phyloP scores from a whole-genome alignment of 2,329 filamentous ascomycete genomes.

The Teratosphaeria viscida region DNA sequence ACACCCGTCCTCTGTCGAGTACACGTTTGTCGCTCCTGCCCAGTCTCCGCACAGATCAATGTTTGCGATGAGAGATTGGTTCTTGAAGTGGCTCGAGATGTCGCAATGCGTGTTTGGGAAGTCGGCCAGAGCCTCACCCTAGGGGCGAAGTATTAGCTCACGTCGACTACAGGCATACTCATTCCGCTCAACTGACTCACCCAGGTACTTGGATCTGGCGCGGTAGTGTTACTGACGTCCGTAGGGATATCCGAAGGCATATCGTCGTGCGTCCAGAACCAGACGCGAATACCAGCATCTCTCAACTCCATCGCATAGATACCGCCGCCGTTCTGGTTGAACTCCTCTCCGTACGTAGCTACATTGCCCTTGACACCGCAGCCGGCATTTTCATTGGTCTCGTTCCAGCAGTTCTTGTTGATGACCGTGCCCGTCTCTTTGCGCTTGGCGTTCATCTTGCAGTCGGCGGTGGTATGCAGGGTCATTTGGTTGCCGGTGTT shows the following conservation, averaged over 20 bases:
- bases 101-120: conserved; percentile 40
- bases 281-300: conserved; percentile 20
- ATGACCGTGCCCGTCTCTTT: conserved; percentile 21
- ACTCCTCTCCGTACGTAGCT: conserved; percentile 20
- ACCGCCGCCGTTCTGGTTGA: conserved; percentile 24
- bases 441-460: conserved; percentile 21
- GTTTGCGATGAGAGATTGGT: conserved; percentile 28
- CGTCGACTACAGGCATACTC: not conserved
- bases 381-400: conserved; percentile 19
- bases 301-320: conserved; percentile 26
- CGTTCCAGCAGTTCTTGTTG: conserved; percentile 17
- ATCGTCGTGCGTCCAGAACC: conserved; percentile 23
- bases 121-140: conserved; percentile 49
- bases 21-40: conserved; percentile 22
- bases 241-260: conserved; percentile 31
- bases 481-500: conserved; percentile 8
- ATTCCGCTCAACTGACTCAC: not conserved
- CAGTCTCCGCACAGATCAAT: conserved; percentile 30
- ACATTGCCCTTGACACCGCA: conserved; percentile 18
- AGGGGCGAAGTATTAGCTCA: not conserved
- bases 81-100: conserved; percentile 26
- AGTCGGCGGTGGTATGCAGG: conserved; percentile 23
- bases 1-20: conserved; percentile 17
- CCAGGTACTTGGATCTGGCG: conserved; percentile 53
- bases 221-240: conserved; percentile 18